A percentile compares a stretch with the other conserved stretches of the same genome.
Conservation (phyloP, 2,329 filamentous ascomycete genomes). For the Epichloe brachyelytri region DNA sequence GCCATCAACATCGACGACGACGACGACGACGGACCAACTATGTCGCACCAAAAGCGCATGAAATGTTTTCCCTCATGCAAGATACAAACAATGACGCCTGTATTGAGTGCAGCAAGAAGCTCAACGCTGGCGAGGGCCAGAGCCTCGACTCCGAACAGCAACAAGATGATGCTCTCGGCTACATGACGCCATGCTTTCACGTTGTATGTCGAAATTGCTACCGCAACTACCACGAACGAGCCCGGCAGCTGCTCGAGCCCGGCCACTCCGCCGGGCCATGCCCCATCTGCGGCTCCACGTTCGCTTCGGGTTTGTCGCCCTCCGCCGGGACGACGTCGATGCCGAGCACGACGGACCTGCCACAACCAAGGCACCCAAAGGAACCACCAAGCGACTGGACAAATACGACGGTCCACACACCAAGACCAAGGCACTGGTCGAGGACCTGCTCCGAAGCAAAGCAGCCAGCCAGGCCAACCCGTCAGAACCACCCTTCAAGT, state of each 20-base stretch:
- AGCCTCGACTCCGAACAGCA: constrained; percentile 43
- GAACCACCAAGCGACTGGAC: constrained; percentile 42
- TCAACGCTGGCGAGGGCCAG: constrained; percentile 43
- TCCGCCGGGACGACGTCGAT: constrained; percentile 50
- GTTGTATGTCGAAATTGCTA: constrained; percentile 69
- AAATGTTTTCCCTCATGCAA: constrained; percentile 72
- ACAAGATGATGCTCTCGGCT: constrained; percentile 54
- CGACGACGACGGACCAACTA: constrained; percentile 43
- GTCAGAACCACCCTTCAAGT: constrained; percentile 68
- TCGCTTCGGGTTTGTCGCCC: constrained; percentile 50
- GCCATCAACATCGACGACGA: constrained; percentile 85
- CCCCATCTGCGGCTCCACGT: constrained; percentile 55
- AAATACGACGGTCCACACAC: constrained; percentile 79
- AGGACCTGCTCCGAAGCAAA: constrained; percentile 56
- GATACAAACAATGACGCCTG: constrained; percentile 71
- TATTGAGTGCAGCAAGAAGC: constrained; percentile 51
- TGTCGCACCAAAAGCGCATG: constrained; percentile 64
- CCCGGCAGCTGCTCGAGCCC: constrained; percentile 25
- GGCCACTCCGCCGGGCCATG: constrained; percentile 41
- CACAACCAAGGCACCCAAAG: constrained; percentile 19
- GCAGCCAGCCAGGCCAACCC: constrained; percentile 47
- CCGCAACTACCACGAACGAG: constrained; percentile 41
- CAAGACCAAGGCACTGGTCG: constrained; percentile 72
- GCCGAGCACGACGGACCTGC: constrained; percentile 41
- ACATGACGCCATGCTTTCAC: constrained; percentile 80